Conservation (phyloP, 257 asterid genomes). For the Forsythia viridissima region DNA sequence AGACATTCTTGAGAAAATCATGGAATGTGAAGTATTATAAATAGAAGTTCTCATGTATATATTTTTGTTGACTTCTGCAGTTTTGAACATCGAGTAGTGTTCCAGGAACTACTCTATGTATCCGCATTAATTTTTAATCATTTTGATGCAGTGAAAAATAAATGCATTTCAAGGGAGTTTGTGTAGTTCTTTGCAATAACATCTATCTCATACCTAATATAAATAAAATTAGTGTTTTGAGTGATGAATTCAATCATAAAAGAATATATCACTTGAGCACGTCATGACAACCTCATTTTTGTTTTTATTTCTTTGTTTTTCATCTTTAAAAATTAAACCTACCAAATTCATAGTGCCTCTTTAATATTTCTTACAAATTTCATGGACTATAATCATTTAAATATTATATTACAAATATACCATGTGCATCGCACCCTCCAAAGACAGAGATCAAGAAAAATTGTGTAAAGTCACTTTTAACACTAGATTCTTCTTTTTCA, state of each 20-base stretch:
- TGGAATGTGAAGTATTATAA: conserved; percentile 74
- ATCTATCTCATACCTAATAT: neutral
- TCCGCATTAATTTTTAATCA: conserved; percentile 9
- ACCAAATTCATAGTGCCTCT: neutral
- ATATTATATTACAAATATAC: too few species aligned
- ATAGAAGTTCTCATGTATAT: conserved; percentile 85
- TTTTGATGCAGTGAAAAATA: conserved; percentile 5
- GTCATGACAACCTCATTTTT: neutral
- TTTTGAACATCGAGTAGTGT: conserved; percentile 96
- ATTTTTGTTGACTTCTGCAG: conserved; percentile 84
- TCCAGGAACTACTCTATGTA: conserved; percentile 60
- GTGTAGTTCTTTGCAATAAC: neutral
- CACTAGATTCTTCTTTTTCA: too few species aligned
- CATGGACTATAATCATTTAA: neutral
- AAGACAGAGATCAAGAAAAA: too few species aligned
- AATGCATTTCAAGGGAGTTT: neutral
- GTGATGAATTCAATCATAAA: neutral
- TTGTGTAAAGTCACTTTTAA: too few species aligned
- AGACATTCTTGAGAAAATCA: conserved; percentile 90
- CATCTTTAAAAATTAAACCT: neutral
- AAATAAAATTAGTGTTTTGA: neutral
- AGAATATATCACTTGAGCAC: neutral
- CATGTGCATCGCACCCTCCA: too few species aligned
- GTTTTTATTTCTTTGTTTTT: neutral
- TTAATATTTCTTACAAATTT: neutral